Conservation (phyloP, 1,284 basidiomycete species). For the Meripilus lineatus region DNA sequence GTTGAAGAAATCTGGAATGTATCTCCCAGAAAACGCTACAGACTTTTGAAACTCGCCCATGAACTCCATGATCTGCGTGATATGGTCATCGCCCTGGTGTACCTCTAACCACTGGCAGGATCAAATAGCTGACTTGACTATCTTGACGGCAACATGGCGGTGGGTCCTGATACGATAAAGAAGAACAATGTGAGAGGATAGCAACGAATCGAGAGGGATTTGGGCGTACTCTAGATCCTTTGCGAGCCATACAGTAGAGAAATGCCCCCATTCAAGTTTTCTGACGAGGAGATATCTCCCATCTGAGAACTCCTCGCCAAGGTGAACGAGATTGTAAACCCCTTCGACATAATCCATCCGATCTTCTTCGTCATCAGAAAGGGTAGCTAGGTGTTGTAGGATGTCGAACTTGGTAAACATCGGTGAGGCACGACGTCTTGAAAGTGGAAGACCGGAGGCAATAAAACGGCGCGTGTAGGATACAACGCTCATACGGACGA, state of each 20-base stretch:
- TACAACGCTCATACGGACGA: no score
- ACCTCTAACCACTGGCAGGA: conserved; percentile 69
- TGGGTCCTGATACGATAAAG: background rate
- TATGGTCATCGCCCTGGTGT: conserved; percentile 97
- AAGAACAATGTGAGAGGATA: background rate
- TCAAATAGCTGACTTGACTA: no score
- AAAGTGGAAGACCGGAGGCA: no score
- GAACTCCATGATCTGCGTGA: conserved; percentile 97
- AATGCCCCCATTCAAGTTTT: background rate
- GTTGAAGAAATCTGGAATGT: conserved; percentile 93
- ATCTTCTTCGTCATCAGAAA: no score
- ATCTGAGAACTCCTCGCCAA: background rate
- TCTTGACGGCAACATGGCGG: background rate
- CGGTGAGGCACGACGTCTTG: no score
- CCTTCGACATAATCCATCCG: background rate
- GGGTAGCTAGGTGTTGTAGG: no score
- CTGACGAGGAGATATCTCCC: background rate
- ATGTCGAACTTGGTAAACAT: no score
- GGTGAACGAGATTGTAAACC: background rate
- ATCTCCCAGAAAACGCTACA: conserved; percentile 90
- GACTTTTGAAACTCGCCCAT: conserved; percentile 86
- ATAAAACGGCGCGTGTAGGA: no score
- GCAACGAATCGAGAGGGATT: background rate
- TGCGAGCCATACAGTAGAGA: background rate
- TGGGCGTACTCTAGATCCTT: background rate